A percentile compares a stretch with the other conserved stretches of the same genome.
Evolutionary conservation across 1,284 basidiomycete genomes (phyloP).

Genomic region (Schizopora paradoxa): DNA sequence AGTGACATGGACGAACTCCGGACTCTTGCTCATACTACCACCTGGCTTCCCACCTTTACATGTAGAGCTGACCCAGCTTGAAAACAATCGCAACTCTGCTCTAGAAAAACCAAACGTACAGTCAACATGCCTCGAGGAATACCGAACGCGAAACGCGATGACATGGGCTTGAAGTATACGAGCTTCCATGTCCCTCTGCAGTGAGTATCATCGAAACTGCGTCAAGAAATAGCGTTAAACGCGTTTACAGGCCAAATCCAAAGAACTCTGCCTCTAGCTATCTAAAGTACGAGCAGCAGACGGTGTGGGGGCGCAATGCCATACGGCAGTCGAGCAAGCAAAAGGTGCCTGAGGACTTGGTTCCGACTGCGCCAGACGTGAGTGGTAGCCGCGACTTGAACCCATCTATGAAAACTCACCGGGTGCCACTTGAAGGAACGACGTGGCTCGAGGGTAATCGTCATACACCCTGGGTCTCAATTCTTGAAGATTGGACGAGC

Average conservation of each 20-base stretch:
- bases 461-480: constrained; percentile 93
- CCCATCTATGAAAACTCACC: constrained; percentile 13
- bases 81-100: not conserved
- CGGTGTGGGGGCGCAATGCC: constrained; percentile 66
- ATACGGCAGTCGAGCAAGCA: constrained; percentile 37
- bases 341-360: constrained; percentile 39
- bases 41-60: not conserved
- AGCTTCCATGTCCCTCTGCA: constrained; percentile 72
- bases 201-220: constrained; percentile 36
- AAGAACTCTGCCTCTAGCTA: constrained; percentile 73
- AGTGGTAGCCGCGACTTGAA: constrained; percentile 17
- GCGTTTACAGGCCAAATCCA: constrained; percentile 53
- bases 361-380: constrained; percentile 35
- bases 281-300: constrained; percentile 64
- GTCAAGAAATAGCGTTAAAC: constrained; percentile 2
- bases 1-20: too few relatives aligned
- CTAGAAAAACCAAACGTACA: not conserved
- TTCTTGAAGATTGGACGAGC: constrained; percentile 85
- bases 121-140: constrained; percentile 68
- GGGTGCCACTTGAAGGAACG: constrained; percentile 35
- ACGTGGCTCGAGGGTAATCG: constrained; percentile 72
- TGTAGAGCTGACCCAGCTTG: not conserved
- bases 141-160: constrained; percentile 72
- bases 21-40: too few relatives aligned
- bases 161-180: constrained; percentile 73